These are phyloP conservation scores for Petrea volubilis DNA, from an alignment of 257 asterid genomes.

Conservation along the genomic window DNA sequence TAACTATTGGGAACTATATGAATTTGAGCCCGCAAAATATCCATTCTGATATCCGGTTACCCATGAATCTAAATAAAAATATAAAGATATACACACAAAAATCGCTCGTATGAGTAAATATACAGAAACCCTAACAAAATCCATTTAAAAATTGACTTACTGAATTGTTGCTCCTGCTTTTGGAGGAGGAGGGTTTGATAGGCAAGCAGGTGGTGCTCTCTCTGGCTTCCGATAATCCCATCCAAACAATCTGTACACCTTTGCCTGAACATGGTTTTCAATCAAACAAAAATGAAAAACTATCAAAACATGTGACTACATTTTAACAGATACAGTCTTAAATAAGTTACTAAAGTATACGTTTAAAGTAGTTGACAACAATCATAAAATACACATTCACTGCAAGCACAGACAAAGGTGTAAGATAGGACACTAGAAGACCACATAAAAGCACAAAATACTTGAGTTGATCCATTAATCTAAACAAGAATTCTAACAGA, in stretches of 20 bases:
- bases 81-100: not conserved
- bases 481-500: too few relatives aligned
- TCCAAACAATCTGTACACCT: slow-evolving; percentile 69
- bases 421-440: too few relatives aligned
- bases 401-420: too few relatives aligned
- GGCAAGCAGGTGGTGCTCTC: slow-evolving; percentile 93
- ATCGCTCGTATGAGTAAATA: not conserved
- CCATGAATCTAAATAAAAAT: not conserved
- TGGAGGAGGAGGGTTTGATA: slow-evolving; percentile 59
- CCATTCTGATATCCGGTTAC: not conserved
- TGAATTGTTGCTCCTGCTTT: slow-evolving; percentile 39
- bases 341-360: too few relatives aligned
- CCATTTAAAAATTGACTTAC: slow-evolving; percentile 46
- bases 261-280: slow-evolving; percentile 52
- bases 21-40: not conserved
- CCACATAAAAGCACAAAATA: too few relatives aligned
- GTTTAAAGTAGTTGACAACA: too few relatives aligned
- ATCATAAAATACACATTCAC: too few relatives aligned
- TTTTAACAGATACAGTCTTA: too few relatives aligned
- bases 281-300: not conserved
- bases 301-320: too few relatives aligned
- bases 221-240: slow-evolving; percentile 89
- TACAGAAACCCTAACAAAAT: slow-evolving; percentile 11
- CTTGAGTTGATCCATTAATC: too few relatives aligned
- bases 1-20: not conserved